phyloP scores from a whole-genome alignment of 805 yeast species.

The Nakazawaea molendinolei region DNA sequence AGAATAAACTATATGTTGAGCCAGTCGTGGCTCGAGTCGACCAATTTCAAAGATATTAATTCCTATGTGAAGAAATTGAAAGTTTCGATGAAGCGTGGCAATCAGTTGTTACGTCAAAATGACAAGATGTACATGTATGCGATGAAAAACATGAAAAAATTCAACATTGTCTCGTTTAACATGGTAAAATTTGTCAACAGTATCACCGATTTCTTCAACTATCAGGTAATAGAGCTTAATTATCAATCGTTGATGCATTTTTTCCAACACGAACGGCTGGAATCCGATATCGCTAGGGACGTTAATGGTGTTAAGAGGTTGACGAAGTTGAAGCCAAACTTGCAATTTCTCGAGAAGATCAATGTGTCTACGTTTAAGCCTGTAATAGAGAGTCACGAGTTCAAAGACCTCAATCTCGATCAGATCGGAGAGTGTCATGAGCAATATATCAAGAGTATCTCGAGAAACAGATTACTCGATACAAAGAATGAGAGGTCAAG shows the following conservation, averaged over 20 bases:
- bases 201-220: constrained; percentile 34
- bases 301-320: constrained; percentile 2
- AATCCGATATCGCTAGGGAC: constrained; percentile 11
- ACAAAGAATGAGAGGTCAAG: constrained; percentile 18
- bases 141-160: constrained; percentile 21
- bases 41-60: constrained; percentile 16
- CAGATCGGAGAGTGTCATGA: constrained; percentile 34
- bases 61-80: constrained; percentile 14
- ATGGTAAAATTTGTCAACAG: constrained; percentile 35
- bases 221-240: constrained; percentile 39
- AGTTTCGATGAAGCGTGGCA: constrained; percentile 1
- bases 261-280: constrained; percentile 13
- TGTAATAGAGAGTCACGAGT: constrained; percentile 5
- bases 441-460: constrained; percentile 27
- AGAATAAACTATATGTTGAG: constrained; percentile 51
- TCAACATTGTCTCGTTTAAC: constrained; percentile 32
- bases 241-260: constrained; percentile 21
- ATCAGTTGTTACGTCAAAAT: constrained; percentile 12
- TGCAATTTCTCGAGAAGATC: constrained; percentile 16
- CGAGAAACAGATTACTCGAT: constrained; percentile 29
- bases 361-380: constrained; percentile 10
- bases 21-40: constrained; percentile 37
- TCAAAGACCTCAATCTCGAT: constrained; percentile 38
- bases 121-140: constrained; percentile 18
- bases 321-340: constrained; percentile 21